Conservation (phyloP, 2,329 filamentous ascomycete genomes). For the Trichoderma gracile region DNA sequence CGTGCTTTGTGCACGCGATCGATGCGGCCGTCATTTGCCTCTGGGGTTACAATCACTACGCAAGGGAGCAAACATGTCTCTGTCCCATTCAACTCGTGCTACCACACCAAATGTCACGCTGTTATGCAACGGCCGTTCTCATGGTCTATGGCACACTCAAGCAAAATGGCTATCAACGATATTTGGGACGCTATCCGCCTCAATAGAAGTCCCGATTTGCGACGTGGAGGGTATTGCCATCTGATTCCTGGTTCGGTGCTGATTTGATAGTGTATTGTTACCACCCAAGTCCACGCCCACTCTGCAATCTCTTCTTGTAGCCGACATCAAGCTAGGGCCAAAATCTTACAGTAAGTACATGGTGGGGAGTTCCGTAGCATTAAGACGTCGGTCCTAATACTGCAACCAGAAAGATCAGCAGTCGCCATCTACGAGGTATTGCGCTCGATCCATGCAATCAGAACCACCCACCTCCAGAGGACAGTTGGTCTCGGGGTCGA, state of each 20-base stretch:
- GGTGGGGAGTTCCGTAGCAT: no score
- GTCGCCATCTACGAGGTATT: no score
- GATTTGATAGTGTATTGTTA: background rate
- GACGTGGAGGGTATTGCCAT: background rate
- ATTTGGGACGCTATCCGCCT: background rate
- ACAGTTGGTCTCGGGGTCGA: no score
- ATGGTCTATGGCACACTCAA: background rate
- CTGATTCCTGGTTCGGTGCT: background rate
- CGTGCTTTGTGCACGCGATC: conserved; percentile 7
- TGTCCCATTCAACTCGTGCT: background rate
- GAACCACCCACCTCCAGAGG: no score
- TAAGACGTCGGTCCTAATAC: background rate
- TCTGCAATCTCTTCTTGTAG: background rate
- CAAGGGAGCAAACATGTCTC: conserved; percentile 5
- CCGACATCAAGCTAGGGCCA: background rate
- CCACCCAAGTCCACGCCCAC: background rate
- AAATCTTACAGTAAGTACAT: background rate
- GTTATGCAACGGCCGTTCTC: background rate
- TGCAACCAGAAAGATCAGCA: background rate
- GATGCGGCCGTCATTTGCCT: conserved; percentile 1
- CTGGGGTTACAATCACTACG: conserved; percentile 5
- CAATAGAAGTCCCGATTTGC: no score
- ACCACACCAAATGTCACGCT: conserved; percentile 8
- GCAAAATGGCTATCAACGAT: background rate
- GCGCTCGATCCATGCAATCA: no score